Evolutionary conservation across 164 flowering plant genomes (phyloP).

Genomic region (Piper betle): DNA sequence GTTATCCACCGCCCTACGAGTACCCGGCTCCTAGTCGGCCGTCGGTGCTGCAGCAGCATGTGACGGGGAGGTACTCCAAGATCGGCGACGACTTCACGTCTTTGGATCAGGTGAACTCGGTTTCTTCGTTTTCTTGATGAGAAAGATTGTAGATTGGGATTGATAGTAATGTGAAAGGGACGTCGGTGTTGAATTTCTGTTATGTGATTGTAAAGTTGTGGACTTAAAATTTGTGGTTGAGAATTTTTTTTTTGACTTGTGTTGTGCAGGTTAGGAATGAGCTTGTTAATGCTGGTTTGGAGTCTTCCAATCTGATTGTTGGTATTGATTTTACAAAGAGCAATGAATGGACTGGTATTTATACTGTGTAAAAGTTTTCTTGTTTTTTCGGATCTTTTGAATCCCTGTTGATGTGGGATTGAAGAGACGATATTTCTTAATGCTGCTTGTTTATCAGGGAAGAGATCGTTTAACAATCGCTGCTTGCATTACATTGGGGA

Average conservation of each 20-base stretch:
- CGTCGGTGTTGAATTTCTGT: not conserved
- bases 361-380: constrained; percentile 1
- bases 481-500: constrained; percentile 59
- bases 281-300: constrained; percentile 69
- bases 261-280: constrained; percentile 63
- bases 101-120: constrained; percentile 52
- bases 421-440: not conserved
- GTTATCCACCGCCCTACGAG: not conserved
- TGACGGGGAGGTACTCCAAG: constrained; percentile 35
- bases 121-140: not conserved
- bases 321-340: constrained; percentile 96
- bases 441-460: constrained; percentile 20
- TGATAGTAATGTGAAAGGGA: not conserved
- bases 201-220: not conserved
- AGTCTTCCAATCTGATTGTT: constrained; percentile 88
- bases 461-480: constrained; percentile 43
- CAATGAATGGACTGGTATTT: constrained; percentile 90
- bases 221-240: too few species aligned
- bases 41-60: not conserved
- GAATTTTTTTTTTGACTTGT: not conserved
- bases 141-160: not conserved
- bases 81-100: constrained; percentile 56
- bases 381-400: not conserved
- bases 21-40: not conserved
- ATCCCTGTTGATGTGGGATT: not conserved